Evolutionary conservation across 176 grass and related monocot genomes (phyloP).

Genomic region (Thalia dealbata): DNA sequence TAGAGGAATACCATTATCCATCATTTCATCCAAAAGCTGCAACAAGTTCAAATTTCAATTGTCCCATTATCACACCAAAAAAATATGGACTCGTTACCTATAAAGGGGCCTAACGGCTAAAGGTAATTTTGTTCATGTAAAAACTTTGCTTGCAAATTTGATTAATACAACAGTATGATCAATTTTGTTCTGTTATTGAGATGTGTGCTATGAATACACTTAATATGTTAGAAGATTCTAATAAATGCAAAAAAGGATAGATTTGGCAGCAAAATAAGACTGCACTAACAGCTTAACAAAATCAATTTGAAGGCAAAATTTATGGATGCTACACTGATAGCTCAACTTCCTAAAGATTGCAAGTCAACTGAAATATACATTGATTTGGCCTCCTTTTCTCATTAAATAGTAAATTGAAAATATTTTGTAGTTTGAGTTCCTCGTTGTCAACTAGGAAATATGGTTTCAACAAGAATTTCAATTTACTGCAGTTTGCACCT

Average conservation of each 20-base stretch:
- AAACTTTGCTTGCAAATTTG: no score
- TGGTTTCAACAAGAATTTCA: not conserved
- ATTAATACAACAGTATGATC: no score
- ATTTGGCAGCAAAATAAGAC: not conserved
- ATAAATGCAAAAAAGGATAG: not conserved
- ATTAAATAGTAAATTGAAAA: not conserved
- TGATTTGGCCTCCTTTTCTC: not conserved
- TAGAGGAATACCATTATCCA: slow-evolving; percentile 90
- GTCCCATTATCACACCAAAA: slow-evolving; percentile 6
- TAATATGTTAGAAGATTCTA: not conserved
- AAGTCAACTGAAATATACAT: not conserved
- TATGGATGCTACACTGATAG: not conserved
- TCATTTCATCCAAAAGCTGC: slow-evolving; percentile 97
- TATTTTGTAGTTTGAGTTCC: not conserved
- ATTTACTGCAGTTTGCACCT: not conserved
- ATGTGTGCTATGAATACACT: not conserved
- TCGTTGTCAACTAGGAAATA: not conserved
- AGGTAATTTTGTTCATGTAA: not conserved
- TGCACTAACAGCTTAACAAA: not conserved
- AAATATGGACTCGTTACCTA: not conserved
- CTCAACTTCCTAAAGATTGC: not conserved
- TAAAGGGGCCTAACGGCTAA: not conserved
- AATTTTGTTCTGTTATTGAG: no score
- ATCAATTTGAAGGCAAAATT: not conserved
- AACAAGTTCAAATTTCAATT: slow-evolving; percentile 1